These are phyloP conservation scores for Dillenia turbinata DNA, from an alignment of 164 flowering plant species.

Conservation along the genomic window DNA sequence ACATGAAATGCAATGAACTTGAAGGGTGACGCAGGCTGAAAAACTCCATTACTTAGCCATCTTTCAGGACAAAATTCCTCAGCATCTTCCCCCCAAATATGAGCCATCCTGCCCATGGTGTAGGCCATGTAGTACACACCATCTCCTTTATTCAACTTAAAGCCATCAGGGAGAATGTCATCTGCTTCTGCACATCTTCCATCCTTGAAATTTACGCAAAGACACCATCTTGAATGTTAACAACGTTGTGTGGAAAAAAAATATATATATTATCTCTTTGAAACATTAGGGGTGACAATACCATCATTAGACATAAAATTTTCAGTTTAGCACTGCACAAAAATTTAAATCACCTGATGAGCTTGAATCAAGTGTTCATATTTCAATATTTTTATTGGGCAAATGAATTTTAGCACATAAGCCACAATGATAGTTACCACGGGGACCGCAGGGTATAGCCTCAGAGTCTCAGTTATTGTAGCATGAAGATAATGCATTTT, in stretches of 20 bases:
- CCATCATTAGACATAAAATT: too few relatives aligned
- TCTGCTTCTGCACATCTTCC: conserved; percentile 41
- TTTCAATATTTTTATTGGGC: too few relatives aligned
- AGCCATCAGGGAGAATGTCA: conserved; percentile 67
- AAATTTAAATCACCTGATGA: not conserved
- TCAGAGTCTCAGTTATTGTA: conserved; percentile 65
- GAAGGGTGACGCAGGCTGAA: conserved; percentile 54
- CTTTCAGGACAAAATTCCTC: conserved; percentile 50
- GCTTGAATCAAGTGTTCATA: too few relatives aligned
- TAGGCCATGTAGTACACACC: conserved; percentile 42
- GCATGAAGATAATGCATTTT: conserved; percentile 81
- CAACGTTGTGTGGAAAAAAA: not conserved
- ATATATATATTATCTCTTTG: too few relatives aligned
- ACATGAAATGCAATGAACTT: conserved; percentile 60
- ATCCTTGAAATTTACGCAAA: conserved; percentile 28
- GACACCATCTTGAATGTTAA: not conserved
- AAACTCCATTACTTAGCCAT: conserved; percentile 56
- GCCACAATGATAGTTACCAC: conserved; percentile 30
- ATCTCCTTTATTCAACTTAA: conserved; percentile 51
- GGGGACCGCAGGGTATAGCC: conserved; percentile 80
- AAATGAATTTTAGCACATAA: too few relatives aligned
- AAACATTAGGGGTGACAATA: too few relatives aligned
- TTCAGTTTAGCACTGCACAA: not conserved
- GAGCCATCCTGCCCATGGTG: conserved; percentile 68
- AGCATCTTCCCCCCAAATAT: conserved; percentile 70